These are phyloP conservation scores for Solioccasus polychromus DNA, from an alignment of 768 basidiomycete species.

Conservation along the genomic window DNA sequence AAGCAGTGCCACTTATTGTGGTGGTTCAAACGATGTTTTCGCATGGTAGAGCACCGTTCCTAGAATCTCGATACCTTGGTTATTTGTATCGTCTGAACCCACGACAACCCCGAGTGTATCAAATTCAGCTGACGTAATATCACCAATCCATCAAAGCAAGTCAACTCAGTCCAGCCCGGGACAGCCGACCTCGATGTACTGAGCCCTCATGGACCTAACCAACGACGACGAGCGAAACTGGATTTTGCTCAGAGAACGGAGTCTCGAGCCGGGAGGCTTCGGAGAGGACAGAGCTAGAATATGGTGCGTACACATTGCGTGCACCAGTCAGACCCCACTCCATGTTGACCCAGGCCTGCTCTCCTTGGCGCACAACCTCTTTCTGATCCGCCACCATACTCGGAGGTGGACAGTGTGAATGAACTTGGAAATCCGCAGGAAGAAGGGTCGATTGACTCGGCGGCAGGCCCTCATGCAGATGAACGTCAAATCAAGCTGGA, in stretches of 20 bases:
- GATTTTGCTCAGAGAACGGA: slow-evolving; percentile 43
- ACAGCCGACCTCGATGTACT: slow-evolving; percentile 7
- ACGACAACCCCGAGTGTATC: too few species aligned
- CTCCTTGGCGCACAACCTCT: slow-evolving; percentile 38
- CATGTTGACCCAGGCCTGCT: slow-evolving; percentile 29
- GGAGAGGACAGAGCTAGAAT: slow-evolving; percentile 50
- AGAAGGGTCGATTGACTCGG: neutral
- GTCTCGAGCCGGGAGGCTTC: slow-evolving; percentile 63
- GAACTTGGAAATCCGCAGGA: slow-evolving; percentile 4
- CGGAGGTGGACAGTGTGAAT: slow-evolving; percentile 19
- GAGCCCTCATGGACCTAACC: slow-evolving; percentile 19
- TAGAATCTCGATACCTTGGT: too few species aligned
- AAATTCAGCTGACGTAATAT: slow-evolving; percentile 20
- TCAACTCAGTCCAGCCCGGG: neutral
- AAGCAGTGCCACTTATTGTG: too few species aligned
- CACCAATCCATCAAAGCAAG: neutral
- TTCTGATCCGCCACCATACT: slow-evolving; percentile 32
- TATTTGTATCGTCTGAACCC: too few species aligned
- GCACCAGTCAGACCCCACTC: slow-evolving; percentile 2
- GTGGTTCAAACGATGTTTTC: too few species aligned
- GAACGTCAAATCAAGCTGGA: slow-evolving; percentile 87
- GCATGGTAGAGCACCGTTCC: too few species aligned
- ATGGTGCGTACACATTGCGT: slow-evolving; percentile 43
- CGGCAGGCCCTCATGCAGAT: slow-evolving; percentile 53
- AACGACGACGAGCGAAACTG: slow-evolving; percentile 38